A percentile compares a stretch with the other conserved stretches of the same genome.
Conservation (phyloP, 2,329 filamentous ascomycete species). For the Claviceps sorghi region DNA sequence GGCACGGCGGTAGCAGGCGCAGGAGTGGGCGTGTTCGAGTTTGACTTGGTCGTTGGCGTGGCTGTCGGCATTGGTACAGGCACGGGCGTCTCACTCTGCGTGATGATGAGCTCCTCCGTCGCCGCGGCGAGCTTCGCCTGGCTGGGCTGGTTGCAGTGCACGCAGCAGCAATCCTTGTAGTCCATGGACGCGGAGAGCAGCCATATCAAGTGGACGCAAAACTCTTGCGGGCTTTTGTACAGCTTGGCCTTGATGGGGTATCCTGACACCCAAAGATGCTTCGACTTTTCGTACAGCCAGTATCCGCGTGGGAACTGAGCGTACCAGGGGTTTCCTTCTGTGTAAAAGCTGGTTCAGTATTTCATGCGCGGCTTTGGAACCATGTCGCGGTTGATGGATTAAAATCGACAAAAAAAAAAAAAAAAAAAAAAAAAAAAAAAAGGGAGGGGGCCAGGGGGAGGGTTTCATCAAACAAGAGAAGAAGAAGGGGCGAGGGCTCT, state of each 20-base stretch:
- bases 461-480: not conserved
- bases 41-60: constrained; percentile 2
- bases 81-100: constrained; percentile 7
- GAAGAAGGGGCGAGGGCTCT: constrained; percentile 6
- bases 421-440: not conserved
- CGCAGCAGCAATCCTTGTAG: constrained; percentile 35
- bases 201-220: constrained; percentile 37
- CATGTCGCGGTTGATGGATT: not conserved
- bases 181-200: constrained; percentile 32
- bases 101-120: constrained; percentile 12
- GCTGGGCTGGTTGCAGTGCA: constrained; percentile 28
- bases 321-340: constrained; percentile 30
- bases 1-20: constrained; percentile 1
- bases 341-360: constrained; percentile 1
- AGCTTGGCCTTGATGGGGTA: constrained; percentile 33
- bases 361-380: not conserved
- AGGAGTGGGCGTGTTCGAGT: constrained; percentile 3
- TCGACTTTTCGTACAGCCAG: constrained; percentile 33
- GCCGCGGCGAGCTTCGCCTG: constrained; percentile 11
- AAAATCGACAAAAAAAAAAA: not conserved
- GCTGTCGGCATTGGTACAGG: constrained; percentile 4
- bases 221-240: constrained; percentile 39
- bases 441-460: no score
- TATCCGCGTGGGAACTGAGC: constrained; percentile 30
- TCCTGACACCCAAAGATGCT: constrained; percentile 35